Base-by-base conservation (phyloP, 2,329 filamentous ascomycete species). In the Fonsecaea monophora region DNA sequence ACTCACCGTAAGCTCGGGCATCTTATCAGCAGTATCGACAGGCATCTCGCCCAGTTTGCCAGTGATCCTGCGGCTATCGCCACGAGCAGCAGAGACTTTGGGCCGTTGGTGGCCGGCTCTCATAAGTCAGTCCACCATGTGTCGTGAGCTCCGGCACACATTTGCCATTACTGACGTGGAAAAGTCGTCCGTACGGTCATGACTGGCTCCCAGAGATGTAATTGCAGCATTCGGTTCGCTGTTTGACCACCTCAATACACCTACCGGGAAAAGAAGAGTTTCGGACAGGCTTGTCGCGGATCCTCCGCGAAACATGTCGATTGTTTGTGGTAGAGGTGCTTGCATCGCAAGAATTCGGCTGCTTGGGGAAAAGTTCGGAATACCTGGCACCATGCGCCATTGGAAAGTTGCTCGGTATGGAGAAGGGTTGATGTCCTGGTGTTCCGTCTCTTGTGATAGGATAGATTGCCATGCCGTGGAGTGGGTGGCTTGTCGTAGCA, bases 131-230 rank as follows among this genome's bases (percentile, higher is more conserved):
- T 12, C 34, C 10, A 3, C 10, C 30, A 25, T 6, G 9, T 21
- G 8, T 40, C 35, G n/a, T 38, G 5, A 42, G 21, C 10, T 32
- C 15, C 25, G 4, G n/a, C 40, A 30, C 2, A 30, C 40, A 50
- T n/a, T n/a, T 30, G 45, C 45, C 30, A 35, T 15, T 25, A 21
- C 8, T 32, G 34, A 30, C 13, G 9, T 4, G 25, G 25, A 60
- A 60, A 32, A 45, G 5, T 32, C 35, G 57, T 60, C 35, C 57
- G 8, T 21, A n/a, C 25, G 35, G 38, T 40, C 40, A 60, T 32
- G 57, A 50, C 40, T n/a, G 13, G 25, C 30, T 13, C 32, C 57
- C 34, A 32, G 18, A n/a, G 25, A 30, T n/a, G 57, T 35, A 15
- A 42, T 32, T 25, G 9, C 8, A 34, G 9, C 50, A 12, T 13